Evolutionary conservation across 192 early-diverging fungal genomes (phyloP).

Genomic region (Mortierella alpina): DNA sequence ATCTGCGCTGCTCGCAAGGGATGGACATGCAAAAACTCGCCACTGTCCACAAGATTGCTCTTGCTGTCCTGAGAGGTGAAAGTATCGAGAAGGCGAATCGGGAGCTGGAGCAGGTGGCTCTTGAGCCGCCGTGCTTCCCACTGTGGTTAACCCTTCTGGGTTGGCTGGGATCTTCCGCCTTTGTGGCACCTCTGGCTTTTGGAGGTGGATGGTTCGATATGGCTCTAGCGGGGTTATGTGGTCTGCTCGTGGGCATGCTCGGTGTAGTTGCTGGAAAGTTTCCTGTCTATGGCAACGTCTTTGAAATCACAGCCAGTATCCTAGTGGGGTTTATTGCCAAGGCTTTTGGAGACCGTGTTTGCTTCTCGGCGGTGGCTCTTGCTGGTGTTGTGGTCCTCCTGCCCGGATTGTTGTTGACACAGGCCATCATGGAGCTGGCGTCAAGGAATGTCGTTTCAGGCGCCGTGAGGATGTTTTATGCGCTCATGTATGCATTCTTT

Average conservation of each 20-base stretch:
- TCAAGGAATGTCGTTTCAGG: slow-evolving; percentile 52
- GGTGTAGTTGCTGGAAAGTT: slow-evolving; percentile 43
- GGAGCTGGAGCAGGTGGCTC: slow-evolving; percentile 31
- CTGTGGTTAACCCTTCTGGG: slow-evolving; percentile 39
- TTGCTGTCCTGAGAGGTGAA: slow-evolving; percentile 31
- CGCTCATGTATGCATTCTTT: slow-evolving; percentile 58
- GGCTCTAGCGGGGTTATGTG: slow-evolving; percentile 35
- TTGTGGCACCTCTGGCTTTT: slow-evolving; percentile 54
- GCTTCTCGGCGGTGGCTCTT: slow-evolving; percentile 48
- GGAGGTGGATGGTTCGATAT: slow-evolving; percentile 49
- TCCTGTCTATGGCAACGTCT: slow-evolving; percentile 54
- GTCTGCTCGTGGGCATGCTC: slow-evolving; percentile 47
- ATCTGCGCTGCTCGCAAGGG: slow-evolving; percentile 39
- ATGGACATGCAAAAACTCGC: slow-evolving; percentile 55
- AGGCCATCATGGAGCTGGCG: slow-evolving; percentile 55
- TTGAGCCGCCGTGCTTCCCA: slow-evolving; percentile 34
- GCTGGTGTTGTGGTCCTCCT: slow-evolving; percentile 51
- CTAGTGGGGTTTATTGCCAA: slow-evolving; percentile 53
- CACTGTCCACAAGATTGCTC: slow-evolving; percentile 46
- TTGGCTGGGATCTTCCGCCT: slow-evolving; percentile 47
- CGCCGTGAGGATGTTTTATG: slow-evolving; percentile 53
- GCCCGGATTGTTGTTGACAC: slow-evolving; percentile 52
- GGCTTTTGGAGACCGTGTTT: slow-evolving; percentile 49
- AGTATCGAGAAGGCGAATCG: slow-evolving; percentile 42
- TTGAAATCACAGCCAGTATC: slow-evolving; percentile 50